phyloP scores from a whole-genome alignment of 768 basidiomycete species.

The Trametes meyenii region DNA sequence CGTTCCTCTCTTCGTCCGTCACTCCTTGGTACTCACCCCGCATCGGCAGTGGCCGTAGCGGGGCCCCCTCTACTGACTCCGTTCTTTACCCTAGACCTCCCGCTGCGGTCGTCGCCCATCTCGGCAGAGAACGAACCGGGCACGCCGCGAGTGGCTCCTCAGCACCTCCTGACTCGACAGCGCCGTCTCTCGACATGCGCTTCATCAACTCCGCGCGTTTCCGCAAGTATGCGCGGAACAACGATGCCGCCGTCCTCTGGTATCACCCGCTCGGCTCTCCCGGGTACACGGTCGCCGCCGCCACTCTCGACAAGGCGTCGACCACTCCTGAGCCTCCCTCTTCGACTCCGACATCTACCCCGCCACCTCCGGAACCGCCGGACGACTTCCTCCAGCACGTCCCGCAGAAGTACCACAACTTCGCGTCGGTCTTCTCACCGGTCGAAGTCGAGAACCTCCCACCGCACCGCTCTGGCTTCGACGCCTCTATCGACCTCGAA shows the following conservation, averaged over 20 bases:
- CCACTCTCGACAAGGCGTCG: too few species aligned
- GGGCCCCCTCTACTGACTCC: neutral
- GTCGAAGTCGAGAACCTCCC: slow-evolving; percentile 36
- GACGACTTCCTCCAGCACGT: too few species aligned
- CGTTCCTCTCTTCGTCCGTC: neutral
- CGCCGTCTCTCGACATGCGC: neutral
- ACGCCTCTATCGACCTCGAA: slow-evolving; percentile 40
- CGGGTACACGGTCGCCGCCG: too few species aligned
- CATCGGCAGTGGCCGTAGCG: neutral
- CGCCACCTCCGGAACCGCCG: too few species aligned
- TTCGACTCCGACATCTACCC: too few species aligned
- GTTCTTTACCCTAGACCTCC: neutral
- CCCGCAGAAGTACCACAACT: slow-evolving; percentile 33
- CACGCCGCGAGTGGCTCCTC: neutral
- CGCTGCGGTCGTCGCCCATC: slow-evolving; percentile 29
- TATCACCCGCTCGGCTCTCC: too few species aligned
- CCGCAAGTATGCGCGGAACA: too few species aligned
- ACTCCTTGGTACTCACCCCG: neutral
- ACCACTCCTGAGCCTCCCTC: too few species aligned
- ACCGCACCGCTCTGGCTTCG: slow-evolving; percentile 35
- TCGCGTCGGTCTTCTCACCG: slow-evolving; percentile 33
- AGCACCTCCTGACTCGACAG: neutral
- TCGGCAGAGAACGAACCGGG: slow-evolving; percentile 16
- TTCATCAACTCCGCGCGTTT: slow-evolving; percentile 1
- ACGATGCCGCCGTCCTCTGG: too few species aligned